Percentiles rank a stretch among this genome's conserved stretches.
Evolutionary conservation across 805 yeast species (phyloP).

Genomic region (Metschnikowia koreensis): DNA sequence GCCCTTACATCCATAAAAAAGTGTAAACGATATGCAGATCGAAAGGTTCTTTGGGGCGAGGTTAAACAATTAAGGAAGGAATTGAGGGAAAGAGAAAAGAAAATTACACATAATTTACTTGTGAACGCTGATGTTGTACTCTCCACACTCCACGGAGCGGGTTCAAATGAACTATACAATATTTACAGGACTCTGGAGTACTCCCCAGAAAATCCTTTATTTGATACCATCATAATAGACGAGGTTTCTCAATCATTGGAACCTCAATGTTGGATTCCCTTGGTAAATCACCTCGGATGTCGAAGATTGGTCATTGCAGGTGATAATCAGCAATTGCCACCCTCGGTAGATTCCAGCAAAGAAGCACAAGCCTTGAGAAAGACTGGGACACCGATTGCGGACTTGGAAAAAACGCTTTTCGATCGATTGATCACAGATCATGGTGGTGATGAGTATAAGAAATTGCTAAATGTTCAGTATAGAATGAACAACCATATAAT

Average conservation of each 20-base stretch:
- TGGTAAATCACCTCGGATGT: slow-evolving; percentile 59
- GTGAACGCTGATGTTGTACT: slow-evolving; percentile 65
- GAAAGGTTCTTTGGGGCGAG: slow-evolving; percentile 65
- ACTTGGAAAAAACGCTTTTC: slow-evolving; percentile 68
- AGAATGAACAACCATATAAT: slow-evolving; percentile 81
- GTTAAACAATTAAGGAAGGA: slow-evolving; percentile 71
- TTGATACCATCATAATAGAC: slow-evolving; percentile 84
- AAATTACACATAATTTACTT: slow-evolving; percentile 58
- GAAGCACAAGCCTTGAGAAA: slow-evolving; percentile 16
- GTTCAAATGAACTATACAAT: slow-evolving; percentile 64
- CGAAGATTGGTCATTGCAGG: slow-evolving; percentile 80
- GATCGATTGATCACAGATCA: slow-evolving; percentile 62
- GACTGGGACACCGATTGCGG: slow-evolving; percentile 35
- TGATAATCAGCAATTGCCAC: slow-evolving; percentile 89
- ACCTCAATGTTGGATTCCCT: slow-evolving; percentile 96
- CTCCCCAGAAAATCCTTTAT: slow-evolving; percentile 38
- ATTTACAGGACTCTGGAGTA: slow-evolving; percentile 38
- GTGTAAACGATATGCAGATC: slow-evolving; percentile 59
- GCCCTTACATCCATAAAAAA: slow-evolving; percentile 58
- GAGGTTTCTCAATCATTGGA: slow-evolving; percentile 94
- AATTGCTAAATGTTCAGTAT: slow-evolving; percentile 73
- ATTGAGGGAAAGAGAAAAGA: slow-evolving; percentile 61
- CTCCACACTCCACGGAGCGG: slow-evolving; percentile 86
- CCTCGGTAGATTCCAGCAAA: slow-evolving; percentile 66
- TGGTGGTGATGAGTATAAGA: slow-evolving; percentile 47